Conservation (phyloP, 1,284 basidiomycete genomes). For the Phlebopus sp. region DNA sequence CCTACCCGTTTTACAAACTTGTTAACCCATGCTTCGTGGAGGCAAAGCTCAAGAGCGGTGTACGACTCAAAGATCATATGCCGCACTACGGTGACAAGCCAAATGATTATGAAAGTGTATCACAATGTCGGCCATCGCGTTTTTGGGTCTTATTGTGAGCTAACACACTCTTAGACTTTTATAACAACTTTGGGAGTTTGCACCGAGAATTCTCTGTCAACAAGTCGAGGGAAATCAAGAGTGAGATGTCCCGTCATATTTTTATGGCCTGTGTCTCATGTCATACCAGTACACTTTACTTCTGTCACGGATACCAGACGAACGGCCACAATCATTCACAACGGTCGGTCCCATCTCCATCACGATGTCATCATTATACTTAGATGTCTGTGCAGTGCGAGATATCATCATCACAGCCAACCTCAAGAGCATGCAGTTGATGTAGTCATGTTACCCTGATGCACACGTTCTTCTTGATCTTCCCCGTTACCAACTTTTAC, state of each 20-base stretch:
- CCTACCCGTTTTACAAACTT: background rate
- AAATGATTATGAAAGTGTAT: conserved; percentile 71
- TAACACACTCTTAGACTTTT: conserved; percentile 54
- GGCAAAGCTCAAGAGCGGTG: conserved; percentile 73
- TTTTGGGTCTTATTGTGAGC: background rate
- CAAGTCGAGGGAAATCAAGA: conserved; percentile 65
- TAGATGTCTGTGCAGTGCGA: conserved; percentile 39
- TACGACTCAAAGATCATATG: conserved; percentile 65
- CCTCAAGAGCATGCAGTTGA: conserved; percentile 52
- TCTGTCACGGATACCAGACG: conserved; percentile 68
- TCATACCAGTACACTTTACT: conserved; percentile 67
- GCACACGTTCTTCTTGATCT: conserved; percentile 4
- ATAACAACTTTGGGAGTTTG: conserved; percentile 64
- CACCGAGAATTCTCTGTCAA: conserved; percentile 67
- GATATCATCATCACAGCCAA: conserved; percentile 63
- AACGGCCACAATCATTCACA: conserved; percentile 55
- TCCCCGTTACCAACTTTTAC: conserved; percentile 13
- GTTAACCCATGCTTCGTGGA: conserved; percentile 20
- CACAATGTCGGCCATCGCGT: conserved; percentile 53
- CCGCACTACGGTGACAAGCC: conserved; percentile 63
- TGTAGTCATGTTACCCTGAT: conserved; percentile 35
- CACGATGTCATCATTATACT: background rate
- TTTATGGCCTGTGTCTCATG: conserved; percentile 8
- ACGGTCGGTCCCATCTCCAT: conserved; percentile 37
- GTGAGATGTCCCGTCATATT: conserved; percentile 38